phyloP scores from a whole-genome alignment of 805 yeast species.

The Metschnikowia similis region DNA sequence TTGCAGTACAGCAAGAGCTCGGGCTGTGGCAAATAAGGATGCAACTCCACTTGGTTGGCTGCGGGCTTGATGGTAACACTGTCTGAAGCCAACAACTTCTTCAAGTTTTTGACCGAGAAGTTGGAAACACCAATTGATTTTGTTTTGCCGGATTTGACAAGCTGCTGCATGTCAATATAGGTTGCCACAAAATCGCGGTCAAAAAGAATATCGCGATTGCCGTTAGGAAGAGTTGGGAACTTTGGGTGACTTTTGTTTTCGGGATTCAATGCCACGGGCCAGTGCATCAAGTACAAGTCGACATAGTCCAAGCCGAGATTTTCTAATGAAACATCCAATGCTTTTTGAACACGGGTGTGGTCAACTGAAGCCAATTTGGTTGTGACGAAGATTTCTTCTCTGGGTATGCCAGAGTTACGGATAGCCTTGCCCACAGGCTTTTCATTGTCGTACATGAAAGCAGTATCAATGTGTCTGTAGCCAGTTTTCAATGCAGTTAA shows the following conservation, averaged over 20 bases:
- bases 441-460: constrained; percentile 57
- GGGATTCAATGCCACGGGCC: constrained; percentile 66
- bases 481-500: constrained; percentile 53
- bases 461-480: constrained; percentile 49
- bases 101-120: constrained; percentile 51
- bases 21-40: constrained; percentile 65
- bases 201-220: constrained; percentile 29
- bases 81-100: constrained; percentile 45
- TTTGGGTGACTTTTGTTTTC: constrained; percentile 28
- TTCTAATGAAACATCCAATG: constrained; percentile 54
- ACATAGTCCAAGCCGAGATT: constrained; percentile 70
- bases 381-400: constrained; percentile 64
- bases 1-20: constrained; percentile 52
- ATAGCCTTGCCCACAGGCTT: constrained; percentile 54
- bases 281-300: constrained; percentile 75
- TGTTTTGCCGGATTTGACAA: constrained; percentile 48
- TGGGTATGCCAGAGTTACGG: constrained; percentile 55
- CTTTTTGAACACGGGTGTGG: constrained; percentile 48
- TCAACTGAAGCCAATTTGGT: constrained; percentile 64
- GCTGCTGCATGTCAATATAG: constrained; percentile 60
- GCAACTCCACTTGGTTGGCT: constrained; percentile 71
- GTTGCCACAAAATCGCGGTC: constrained; percentile 48
- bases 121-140: constrained; percentile 78
- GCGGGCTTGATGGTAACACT: constrained; percentile 58
- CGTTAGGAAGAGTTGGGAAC: constrained; percentile 34